Evolutionary conservation across 352 stramenopile species (phyloP).

Genomic region (Globisporangium nagaii): DNA sequence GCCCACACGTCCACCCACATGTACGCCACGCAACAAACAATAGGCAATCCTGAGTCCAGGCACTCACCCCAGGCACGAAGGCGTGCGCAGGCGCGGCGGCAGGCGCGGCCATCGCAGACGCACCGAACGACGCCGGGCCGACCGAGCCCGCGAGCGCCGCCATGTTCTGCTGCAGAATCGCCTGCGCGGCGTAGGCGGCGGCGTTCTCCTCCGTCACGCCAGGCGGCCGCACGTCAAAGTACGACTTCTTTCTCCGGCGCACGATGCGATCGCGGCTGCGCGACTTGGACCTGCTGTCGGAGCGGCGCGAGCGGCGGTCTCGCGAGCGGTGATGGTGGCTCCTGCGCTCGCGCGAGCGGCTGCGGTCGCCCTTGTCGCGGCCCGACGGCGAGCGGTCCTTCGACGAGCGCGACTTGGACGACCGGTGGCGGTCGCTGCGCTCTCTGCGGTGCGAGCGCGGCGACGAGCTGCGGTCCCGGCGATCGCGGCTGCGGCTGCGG

Average conservation of each 20-base stretch:
- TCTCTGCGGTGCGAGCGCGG: slow-evolving; percentile 30
- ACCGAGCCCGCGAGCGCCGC: slow-evolving; percentile 55
- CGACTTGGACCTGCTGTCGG: slow-evolving; percentile 27
- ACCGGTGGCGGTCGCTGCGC: slow-evolving; percentile 17
- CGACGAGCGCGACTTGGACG: slow-evolving; percentile 25
- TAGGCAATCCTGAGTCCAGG: slow-evolving; percentile 9
- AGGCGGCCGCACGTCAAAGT: slow-evolving; percentile 78
- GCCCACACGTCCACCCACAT: background rate
- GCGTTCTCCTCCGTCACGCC: slow-evolving; percentile 82
- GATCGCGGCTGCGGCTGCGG: slow-evolving; percentile 10
- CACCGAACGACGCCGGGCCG: slow-evolving; percentile 56
- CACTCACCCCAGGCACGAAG: slow-evolving; percentile 14
- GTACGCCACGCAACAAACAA: background rate
- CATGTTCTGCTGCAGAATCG: slow-evolving; percentile 84
- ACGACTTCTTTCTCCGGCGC: slow-evolving; percentile 65
- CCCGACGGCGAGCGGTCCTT: slow-evolving; percentile 6
- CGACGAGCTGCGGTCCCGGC: slow-evolving; percentile 33
- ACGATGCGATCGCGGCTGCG: slow-evolving; percentile 40
- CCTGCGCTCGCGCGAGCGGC: slow-evolving; percentile 11
- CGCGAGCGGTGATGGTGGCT: slow-evolving; percentile 29
- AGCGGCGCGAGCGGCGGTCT: slow-evolving; percentile 30
- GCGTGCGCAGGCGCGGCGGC: slow-evolving; percentile 14
- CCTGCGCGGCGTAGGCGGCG: slow-evolving; percentile 75
- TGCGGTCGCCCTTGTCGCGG: slow-evolving; percentile 7
- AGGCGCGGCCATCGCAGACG: slow-evolving; percentile 4